Base-by-base conservation (phyloP, 805 yeast genomes). In the Nakazawaea pomicola region DNA sequence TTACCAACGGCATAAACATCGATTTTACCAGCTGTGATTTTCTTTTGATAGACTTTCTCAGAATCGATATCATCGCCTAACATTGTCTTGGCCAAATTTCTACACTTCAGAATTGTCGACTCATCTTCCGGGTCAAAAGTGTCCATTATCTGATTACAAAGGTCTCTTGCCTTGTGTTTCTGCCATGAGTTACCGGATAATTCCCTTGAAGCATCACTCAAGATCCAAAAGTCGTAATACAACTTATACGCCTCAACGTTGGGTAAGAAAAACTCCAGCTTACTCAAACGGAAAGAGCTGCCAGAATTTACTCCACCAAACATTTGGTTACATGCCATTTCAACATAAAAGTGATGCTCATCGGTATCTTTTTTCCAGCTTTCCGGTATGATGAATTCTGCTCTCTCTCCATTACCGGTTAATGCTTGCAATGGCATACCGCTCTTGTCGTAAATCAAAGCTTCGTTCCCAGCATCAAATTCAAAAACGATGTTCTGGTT, bases 251-350 rank as follows among this genome's bases (percentile, higher is more conserved):
- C 96, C 7, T 80, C 83, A 50, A 79, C 54, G 52, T 88, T 84
- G 15, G 95, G 95, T 46, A 83, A 75, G 12, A 86, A 82, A 46
- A 91, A 65, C 57, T 90, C 96, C 11, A 93, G 93, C 32, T 63
- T 65, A 45, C 65, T 65, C 44, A 93, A 67, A 21, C 72, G 61
- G 61, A 90, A 93, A 58, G 72, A 79, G 44, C 86, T 70, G 24
- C 74, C 73, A 12, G 79, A 78, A 31, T 66, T 59, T 33, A 84
- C 83, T 47, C 78, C 75, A 10, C 96, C 96, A 58, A 84, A 87
- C 93, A 91, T 91, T 14, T 95, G 95, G 63, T 91, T 93, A 58
- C 96, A 91, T 10, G 93, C 85, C 55, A 88, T 80, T 59, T 91
- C 99, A 41, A 93, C 64, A 59, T 85, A 93, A 51, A 90, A 87